A percentile compares a stretch with the other conserved stretches of the same genome.
Conservation (phyloP, 345 rosid genomes). For the Noccaea caerulescens region DNA sequence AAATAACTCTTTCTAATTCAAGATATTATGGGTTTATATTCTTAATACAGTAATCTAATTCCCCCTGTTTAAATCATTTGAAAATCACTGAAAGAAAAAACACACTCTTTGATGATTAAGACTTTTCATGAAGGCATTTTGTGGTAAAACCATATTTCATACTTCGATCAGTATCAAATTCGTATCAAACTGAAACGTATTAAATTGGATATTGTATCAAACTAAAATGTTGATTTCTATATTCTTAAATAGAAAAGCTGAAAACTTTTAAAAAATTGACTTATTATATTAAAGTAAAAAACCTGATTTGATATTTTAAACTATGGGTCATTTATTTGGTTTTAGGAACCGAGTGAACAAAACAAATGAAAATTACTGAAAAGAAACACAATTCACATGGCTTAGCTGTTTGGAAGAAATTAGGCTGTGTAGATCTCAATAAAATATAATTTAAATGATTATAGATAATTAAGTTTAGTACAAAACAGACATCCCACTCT, state of each 20-base stretch:
- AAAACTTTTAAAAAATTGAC: not conserved
- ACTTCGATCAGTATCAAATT: not conserved
- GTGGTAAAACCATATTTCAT: not conserved
- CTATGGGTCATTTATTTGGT: not conserved
- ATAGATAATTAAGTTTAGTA: conserved; percentile 15
- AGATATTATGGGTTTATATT: not conserved
- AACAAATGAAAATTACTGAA: conserved; percentile 9
- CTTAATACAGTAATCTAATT: not conserved
- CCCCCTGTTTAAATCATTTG: not conserved
- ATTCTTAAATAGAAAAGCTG: not conserved
- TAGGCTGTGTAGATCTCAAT: conserved; percentile 27
- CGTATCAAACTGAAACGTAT: not conserved
- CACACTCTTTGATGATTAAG: not conserved
- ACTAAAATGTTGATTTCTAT: not conserved
- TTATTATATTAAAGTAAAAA: not conserved
- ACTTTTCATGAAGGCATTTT: not conserved
- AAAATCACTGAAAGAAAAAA: not conserved
- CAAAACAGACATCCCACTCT: conserved; percentile 45
- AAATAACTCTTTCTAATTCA: not conserved
- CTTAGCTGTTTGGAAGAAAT: conserved; percentile 30
- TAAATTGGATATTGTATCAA: not conserved
- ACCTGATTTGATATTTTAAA: not conserved
- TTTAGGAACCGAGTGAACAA: conserved; percentile 7
- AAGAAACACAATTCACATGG: conserved; percentile 39
- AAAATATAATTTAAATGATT: conserved; percentile 10